Base-by-base conservation (phyloP, 2,329 filamentous ascomycete species). In the Monosporascus cannonballus region DNA sequence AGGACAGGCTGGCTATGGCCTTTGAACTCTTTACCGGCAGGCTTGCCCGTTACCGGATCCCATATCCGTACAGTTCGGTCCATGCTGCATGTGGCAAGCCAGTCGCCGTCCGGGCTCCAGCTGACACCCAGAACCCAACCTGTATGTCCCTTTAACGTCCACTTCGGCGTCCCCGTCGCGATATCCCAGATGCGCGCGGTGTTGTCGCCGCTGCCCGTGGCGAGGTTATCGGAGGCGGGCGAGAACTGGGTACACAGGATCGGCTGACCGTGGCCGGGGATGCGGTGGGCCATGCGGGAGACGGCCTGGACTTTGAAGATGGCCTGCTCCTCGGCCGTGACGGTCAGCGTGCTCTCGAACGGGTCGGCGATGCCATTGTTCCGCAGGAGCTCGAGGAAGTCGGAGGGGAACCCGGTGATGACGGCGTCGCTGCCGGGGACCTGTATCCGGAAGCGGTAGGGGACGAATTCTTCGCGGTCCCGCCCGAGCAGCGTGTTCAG, bases 131-230 rank as follows among this genome's bases (percentile, higher is more conserved):
- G 72, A 3, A 97, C 91, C 92, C 92, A 96, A 55, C 87, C 87
- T 2, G 86, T 86, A 69, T 97, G 94, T 0, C 91, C 91, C 62
- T 90, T 87, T 48, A 97, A 73, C 0, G 91, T 97, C 69, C 89
- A 83, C 56, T 90, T 81, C 0, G 92, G 91, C 11, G 91, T 96
- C 47, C 92, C 92, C 0, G 91, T 96, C 64, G 96, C 90, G 48
- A 90, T 92, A 64, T 99, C 92, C 90, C 90, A 96, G 73, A 97
- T 86, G 52, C 93, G 78, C 0, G 92, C 93, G 1, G 92, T 96
- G 61, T 87, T 87, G 66, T 99, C 94, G 47, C 94, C 94, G 56
- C 87, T 90, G 0, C 93, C 94, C 1, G 90, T 96, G 0, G 91
- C 92, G 69, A 96, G 80, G 54, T 84, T 84, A 25, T 89, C 93